Base-by-base conservation (phyloP, 1,139 yeast genomes). In the Scheffersomyces lignicola region DNA sequence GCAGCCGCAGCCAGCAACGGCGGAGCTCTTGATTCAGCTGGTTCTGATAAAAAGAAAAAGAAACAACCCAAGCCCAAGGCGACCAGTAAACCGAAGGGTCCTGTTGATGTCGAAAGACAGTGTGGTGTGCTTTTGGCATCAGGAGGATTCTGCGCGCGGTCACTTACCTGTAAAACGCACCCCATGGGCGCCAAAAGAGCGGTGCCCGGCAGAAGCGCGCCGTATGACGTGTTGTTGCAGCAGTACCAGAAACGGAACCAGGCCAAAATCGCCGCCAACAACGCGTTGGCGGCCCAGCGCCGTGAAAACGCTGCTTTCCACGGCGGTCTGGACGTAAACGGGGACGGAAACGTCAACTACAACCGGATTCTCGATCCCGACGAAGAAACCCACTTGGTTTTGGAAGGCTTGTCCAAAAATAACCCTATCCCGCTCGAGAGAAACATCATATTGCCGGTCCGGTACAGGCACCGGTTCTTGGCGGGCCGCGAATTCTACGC, bases 111-210 rank as follows among this genome's bases (percentile, higher is more conserved):
- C 29, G 97, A 92, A 56, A 83, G 78, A 45, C 97, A 92, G 60
- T 92, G 98, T 70, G 98, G 98, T 58, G 98, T 92, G 6, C 87
- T 90, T 3, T 63, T 92, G 41, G 89, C 96, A 0, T 83, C 83
- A 43, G 97, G 97, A 8, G 95, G 95, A 0, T 80, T 80, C 50
- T 92, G 98, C 70, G 96, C 97, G 5, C 74, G 98, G 37, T 88
- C 97, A 0, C 69, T 92, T 43, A 92, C 98, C 0, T 92, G 98
- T 71, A 92, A 92, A 56, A 89, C 97, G 1, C 98, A 92, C 60
- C 87, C 97, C 1, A 90, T 92, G 97, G 97, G 97, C 18, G 96
- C 97, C 16, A 92, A 92, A 52, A 76, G 98, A 49, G 92, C 96
- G 1, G 98, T 92, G 16, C 80, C 80, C 20, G 98, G 98, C 5